Base-by-base conservation (phyloP, 2,329 filamentous ascomycete species). In the Didymella segeticola region DNA sequence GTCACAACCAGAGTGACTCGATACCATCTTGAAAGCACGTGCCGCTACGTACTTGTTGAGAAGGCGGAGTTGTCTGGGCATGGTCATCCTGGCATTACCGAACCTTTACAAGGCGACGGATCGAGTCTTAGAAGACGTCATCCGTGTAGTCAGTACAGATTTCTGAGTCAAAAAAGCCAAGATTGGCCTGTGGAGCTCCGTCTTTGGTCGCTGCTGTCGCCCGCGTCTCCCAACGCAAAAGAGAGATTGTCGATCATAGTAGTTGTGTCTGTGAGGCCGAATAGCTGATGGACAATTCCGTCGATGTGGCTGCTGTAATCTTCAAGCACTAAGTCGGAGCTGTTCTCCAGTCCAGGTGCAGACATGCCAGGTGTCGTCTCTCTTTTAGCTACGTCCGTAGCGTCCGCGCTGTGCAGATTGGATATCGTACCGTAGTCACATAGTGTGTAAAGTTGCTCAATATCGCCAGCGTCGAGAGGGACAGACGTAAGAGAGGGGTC, bases 361-460 rank as follows among this genome's bases (percentile, higher is more conserved):
- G 11, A 19, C 14, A 6, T 4, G 23, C 7, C 19, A 22, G 2
- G 8, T 37, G 3, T 20, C 2, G 19, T 5, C 5, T 15, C 34
- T 12, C 2, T 7, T 20, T 5, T 11, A 5, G 8, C 20, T 23
- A 5, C 5, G 9, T n/a, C 11, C 7, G 34, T 4, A 3, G 12
- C 5, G 5, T 22, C 34, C 3, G 9, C 3, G 23, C 10, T 37
- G 6, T 23, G 43, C 22, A 20, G 15, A 14, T 34, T 43, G 36
- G 36, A 54, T 29, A 54, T 54, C 8, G 50, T 48, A 9, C 50
- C 50, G n/a, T 54, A 54, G 19, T 54, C 50, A 36, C 50, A 54
- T 14, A 54, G 43, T 10, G 36, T 12, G 31, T 47, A 54, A 14
- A 54, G 30, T 43, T 17, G 43, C 43, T 54, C 50, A 20, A 54